phyloP scores from a whole-genome alignment of 1,284 basidiomycete genomes.

The Malassezia restricta region DNA sequence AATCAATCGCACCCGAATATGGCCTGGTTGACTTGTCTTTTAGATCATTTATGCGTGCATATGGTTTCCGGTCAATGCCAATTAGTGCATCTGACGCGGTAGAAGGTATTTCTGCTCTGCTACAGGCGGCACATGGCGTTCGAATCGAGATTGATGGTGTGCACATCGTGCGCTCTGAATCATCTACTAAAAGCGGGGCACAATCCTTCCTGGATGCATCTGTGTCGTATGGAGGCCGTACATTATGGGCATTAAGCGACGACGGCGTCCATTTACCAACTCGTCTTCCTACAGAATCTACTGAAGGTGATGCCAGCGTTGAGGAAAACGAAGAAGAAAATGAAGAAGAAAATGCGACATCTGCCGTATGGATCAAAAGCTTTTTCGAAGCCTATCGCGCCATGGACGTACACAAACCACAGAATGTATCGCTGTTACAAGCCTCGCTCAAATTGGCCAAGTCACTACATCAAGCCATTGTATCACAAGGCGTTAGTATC shows the following conservation, averaged over 20 bases:
- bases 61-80: slow-evolving; percentile 72
- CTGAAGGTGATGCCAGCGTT: neutral
- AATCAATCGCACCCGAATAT: slow-evolving; percentile 85
- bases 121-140: slow-evolving; percentile 82
- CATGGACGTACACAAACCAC: slow-evolving; percentile 22
- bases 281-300: neutral
- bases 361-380: slow-evolving; percentile 24
- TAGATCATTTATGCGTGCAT: slow-evolving; percentile 79
- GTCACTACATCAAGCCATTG: slow-evolving; percentile 81
- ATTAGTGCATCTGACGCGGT: slow-evolving; percentile 86
- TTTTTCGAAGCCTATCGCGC: slow-evolving; percentile 33
- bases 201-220: neutral
- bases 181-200: neutral
- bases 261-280: neutral
- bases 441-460: slow-evolving; percentile 72
- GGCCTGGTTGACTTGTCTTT: slow-evolving; percentile 88
- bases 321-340: neutral
- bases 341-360: slow-evolving; percentile 11
- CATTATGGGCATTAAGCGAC: slow-evolving; percentile 6
- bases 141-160: slow-evolving; percentile 55
- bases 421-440: slow-evolving; percentile 59
- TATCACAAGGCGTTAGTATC: slow-evolving; percentile 81
- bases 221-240: slow-evolving; percentile 3
- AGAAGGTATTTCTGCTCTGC: slow-evolving; percentile 71
- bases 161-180: slow-evolving; percentile 9